Evolutionary conservation across 345 rosid species (phyloP).

Genomic region (Nephelium lappaceum): DNA sequence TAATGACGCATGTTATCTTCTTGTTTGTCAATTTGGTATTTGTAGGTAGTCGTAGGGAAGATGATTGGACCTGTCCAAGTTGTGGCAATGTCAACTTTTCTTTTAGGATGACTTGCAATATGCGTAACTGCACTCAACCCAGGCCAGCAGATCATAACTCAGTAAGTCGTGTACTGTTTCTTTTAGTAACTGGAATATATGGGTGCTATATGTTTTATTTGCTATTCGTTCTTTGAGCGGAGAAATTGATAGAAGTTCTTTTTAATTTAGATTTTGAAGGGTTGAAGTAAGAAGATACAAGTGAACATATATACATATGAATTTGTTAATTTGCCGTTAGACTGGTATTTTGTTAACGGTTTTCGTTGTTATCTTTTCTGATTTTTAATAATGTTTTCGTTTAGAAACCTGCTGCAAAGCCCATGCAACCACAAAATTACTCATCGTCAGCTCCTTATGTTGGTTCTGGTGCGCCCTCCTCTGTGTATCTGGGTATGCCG

Average conservation of each 20-base stretch:
- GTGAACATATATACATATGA: too few species aligned
- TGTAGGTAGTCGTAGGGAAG: conserved; percentile 95
- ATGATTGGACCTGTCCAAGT: conserved; percentile 99
- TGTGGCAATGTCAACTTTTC: conserved; percentile 98
- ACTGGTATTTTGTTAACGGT: not conserved
- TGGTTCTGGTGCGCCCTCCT: conserved; percentile 77
- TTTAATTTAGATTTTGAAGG: not conserved
- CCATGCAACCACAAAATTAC: conserved; percentile 68
- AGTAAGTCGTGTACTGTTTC: conserved; percentile 36
- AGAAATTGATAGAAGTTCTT: not conserved
- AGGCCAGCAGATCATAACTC: conserved; percentile 91
- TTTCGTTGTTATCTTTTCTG: not conserved
- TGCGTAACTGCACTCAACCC: conserved; percentile 97
- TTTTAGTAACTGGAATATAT: not conserved
- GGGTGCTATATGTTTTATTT: not conserved
- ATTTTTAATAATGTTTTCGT: not conserved
- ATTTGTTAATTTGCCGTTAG: not conserved
- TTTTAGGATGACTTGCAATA: conserved; percentile 94
- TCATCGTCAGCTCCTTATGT: conserved; percentile 74
- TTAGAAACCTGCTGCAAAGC: conserved; percentile 87
- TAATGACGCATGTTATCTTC: not conserved
- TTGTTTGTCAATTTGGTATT: not conserved
- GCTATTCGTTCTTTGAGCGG: not conserved
- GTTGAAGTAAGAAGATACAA: conserved; percentile 2
- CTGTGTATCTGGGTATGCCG: conserved; percentile 85